A percentile compares a stretch with the other conserved stretches of the same genome.
These are phyloP conservation scores for Rhizopogon rudus DNA, from an alignment of 768 basidiomycete species.

Conservation along the genomic window DNA sequence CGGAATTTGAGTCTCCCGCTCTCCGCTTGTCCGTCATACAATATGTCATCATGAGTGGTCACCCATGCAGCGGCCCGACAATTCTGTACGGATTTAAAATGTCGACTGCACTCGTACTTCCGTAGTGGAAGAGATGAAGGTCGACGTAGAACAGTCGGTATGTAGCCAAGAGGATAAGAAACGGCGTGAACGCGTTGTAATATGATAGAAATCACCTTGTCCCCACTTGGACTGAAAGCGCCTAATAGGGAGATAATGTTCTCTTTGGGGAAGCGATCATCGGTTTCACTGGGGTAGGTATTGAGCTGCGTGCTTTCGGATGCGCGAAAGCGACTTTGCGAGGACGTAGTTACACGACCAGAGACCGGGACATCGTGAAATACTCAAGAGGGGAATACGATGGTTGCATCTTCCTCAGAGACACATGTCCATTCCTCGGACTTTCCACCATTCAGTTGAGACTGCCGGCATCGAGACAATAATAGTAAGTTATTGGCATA, in stretches of 20 bases:
- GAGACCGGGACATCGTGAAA: slow-evolving; percentile 44
- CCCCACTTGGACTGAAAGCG: not conserved
- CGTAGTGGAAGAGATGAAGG: not conserved
- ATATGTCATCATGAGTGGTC: not conserved
- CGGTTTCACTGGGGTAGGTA: not conserved
- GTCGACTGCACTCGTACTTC: not conserved
- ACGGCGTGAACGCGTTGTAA: not conserved
- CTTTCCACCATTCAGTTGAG: slow-evolving; percentile 12
- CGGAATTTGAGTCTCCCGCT: not conserved
- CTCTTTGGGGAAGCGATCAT: slow-evolving; percentile 50
- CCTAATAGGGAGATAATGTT: slow-evolving; percentile 44
- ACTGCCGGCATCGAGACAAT: not conserved
- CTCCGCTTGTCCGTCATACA: not conserved
- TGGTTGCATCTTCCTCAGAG: slow-evolving; percentile 86
- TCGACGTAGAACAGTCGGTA: too few relatives aligned
- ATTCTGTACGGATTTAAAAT: not conserved
- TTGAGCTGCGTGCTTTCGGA: not conserved
- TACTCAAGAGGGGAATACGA: slow-evolving; percentile 83
- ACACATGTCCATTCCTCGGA: slow-evolving; percentile 72
- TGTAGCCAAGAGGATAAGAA: not conserved
- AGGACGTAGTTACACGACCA: slow-evolving; percentile 67
- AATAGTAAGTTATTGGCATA: not conserved
- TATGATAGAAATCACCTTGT: not conserved
- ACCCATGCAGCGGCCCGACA: not conserved
- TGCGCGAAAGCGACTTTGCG: slow-evolving; percentile 43